These are phyloP conservation scores for Ceratocystis lukuohia DNA, from an alignment of 2,329 filamentous ascomycete genomes.

Conservation along the genomic window DNA sequence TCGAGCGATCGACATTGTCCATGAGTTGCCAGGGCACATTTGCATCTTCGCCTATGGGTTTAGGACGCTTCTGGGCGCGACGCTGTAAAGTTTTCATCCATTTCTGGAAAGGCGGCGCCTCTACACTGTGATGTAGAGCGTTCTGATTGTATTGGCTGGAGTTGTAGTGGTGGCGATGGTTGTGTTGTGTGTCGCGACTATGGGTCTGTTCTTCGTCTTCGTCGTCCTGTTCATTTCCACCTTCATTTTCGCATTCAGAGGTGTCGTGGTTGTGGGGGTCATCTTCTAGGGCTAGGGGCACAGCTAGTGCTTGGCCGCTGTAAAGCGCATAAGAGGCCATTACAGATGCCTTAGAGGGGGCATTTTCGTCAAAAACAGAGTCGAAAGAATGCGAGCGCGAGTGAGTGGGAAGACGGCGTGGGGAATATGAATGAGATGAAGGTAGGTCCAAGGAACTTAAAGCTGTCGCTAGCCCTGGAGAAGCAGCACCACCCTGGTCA, in stretches of 20 bases:
- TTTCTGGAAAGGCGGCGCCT: slow-evolving; percentile 43
- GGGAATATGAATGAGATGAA: slow-evolving; percentile 12
- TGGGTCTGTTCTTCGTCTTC: not conserved
- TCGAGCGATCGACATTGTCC: slow-evolving; percentile 22
- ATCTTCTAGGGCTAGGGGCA: slow-evolving; percentile 8
- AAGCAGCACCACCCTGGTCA: slow-evolving; percentile 14
- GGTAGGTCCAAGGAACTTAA: slow-evolving; percentile 18
- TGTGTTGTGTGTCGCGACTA: not conserved
- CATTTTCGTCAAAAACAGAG: slow-evolving; percentile 19
- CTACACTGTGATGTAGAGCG: not conserved
- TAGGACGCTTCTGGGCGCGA: slow-evolving; percentile 35
- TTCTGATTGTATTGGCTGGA: slow-evolving; percentile 23
- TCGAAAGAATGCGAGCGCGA: slow-evolving; percentile 18
- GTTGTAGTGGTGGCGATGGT: slow-evolving; percentile 2
- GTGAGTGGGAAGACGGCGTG: slow-evolving; percentile 6
- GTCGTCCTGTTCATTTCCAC: too few relatives aligned
- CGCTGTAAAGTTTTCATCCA: slow-evolving; percentile 61
- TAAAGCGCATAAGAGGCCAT: slow-evolving; percentile 20
- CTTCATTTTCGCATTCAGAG: slow-evolving; percentile 11
- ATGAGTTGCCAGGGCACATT: slow-evolving; percentile 28
- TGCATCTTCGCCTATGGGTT: slow-evolving; percentile 22
- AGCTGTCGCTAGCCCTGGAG: slow-evolving; percentile 11
- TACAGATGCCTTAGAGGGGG: slow-evolving; percentile 16
- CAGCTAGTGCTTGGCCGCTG: slow-evolving; percentile 15
- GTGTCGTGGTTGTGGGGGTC: slow-evolving; percentile 1